These are phyloP conservation scores for Colletotrichum shisoi DNA, from an alignment of 2,329 filamentous ascomycete species.

Conservation along the genomic window DNA sequence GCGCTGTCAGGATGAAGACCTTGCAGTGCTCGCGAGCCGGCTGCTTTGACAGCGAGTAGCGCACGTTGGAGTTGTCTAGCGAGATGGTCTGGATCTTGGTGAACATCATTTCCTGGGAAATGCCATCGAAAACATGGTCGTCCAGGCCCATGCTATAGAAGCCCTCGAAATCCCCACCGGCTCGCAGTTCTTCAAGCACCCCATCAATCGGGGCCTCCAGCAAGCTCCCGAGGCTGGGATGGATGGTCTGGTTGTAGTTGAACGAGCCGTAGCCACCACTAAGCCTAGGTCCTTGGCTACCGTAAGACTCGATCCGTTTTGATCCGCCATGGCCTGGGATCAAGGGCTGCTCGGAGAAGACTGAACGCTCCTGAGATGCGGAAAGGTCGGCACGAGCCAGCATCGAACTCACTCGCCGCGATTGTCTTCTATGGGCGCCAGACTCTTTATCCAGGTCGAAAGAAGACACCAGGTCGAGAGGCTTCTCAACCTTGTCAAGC, in stretches of 20 bases:
- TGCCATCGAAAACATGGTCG: slow-evolving; percentile 74
- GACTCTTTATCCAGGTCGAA: slow-evolving; percentile 73
- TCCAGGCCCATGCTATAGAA: slow-evolving; percentile 77
- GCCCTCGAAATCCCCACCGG: slow-evolving; percentile 69
- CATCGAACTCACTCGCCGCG: slow-evolving; percentile 87
- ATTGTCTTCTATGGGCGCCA: slow-evolving; percentile 65
- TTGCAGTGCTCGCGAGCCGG: slow-evolving; percentile 64
- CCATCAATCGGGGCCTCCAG: slow-evolving; percentile 74
- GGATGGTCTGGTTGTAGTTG: slow-evolving; percentile 57
- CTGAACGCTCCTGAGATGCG: slow-evolving; percentile 79
- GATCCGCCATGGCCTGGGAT: slow-evolving; percentile 54
- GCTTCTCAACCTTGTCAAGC: slow-evolving; percentile 52
- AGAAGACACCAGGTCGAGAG: slow-evolving; percentile 71
- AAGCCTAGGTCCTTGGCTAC: slow-evolving; percentile 68
- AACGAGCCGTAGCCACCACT: slow-evolving; percentile 60
- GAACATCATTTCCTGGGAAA: slow-evolving; percentile 76
- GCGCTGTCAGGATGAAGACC: slow-evolving; percentile 72
- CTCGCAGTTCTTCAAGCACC: slow-evolving; percentile 72
- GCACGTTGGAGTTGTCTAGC: slow-evolving; percentile 67
- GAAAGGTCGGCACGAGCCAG: slow-evolving; percentile 87
- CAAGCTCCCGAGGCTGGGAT: slow-evolving; percentile 66
- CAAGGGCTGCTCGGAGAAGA: slow-evolving; percentile 74
- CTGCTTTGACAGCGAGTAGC: slow-evolving; percentile 64
- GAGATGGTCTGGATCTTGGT: slow-evolving; percentile 74
- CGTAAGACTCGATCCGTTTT: slow-evolving; percentile 77